phyloP scores from a whole-genome alignment of 1,284 basidiomycete species.

The Mycena sp. region DNA sequence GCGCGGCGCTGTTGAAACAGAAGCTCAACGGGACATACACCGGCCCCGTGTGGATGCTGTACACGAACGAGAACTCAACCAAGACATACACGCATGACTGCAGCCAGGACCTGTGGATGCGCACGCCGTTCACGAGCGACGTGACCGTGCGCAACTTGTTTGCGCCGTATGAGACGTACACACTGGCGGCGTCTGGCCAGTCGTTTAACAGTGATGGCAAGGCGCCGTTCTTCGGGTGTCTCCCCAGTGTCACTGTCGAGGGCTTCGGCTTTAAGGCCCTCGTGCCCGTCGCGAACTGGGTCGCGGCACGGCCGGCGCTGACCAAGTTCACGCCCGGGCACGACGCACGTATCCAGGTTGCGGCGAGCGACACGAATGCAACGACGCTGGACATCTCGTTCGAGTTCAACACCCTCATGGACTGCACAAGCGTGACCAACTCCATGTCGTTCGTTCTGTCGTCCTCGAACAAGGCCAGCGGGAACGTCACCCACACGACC shows the following conservation, averaged over 20 bases:
- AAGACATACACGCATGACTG: slow-evolving; percentile 73
- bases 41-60: slow-evolving; percentile 83
- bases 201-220: slow-evolving; percentile 65
- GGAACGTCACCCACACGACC: slow-evolving; percentile 59
- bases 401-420: slow-evolving; percentile 84
- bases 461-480: slow-evolving; percentile 72
- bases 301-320: slow-evolving; percentile 73
- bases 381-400: slow-evolving; percentile 74
- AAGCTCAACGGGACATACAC: slow-evolving; percentile 64
- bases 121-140: slow-evolving; percentile 74
- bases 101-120: slow-evolving; percentile 68
- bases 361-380: slow-evolving; percentile 59
- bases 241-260: slow-evolving; percentile 70
- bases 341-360: slow-evolving; percentile 74
- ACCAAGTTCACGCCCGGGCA: slow-evolving; percentile 87
- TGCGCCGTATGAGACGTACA: slow-evolving; percentile 83
- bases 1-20: slow-evolving; percentile 68
- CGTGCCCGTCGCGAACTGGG: slow-evolving; percentile 76
- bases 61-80: slow-evolving; percentile 85
- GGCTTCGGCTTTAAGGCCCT: slow-evolving; percentile 85
- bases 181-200: slow-evolving; percentile 68
- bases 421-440: slow-evolving; percentile 71
- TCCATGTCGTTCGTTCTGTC: slow-evolving; percentile 74
- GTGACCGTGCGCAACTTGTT: slow-evolving; percentile 78
- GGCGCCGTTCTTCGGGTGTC: slow-evolving; percentile 79